A percentile compares a stretch with the other conserved stretches of the same genome.
Conservation (phyloP, 257 asterid species). For the Knoxia roxburghii region DNA sequence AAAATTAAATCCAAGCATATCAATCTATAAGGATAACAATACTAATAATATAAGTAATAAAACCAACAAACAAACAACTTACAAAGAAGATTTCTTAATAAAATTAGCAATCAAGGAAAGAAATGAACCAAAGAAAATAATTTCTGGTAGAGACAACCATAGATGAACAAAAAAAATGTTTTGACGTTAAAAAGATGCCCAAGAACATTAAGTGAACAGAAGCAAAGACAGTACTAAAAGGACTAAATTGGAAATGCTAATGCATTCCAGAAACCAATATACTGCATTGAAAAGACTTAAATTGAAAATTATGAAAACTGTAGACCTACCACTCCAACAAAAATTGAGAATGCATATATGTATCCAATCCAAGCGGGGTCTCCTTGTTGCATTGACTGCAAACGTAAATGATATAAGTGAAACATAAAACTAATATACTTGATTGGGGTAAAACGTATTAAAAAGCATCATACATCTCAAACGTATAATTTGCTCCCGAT, state of each 20-base stretch:
- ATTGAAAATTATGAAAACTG: background rate
- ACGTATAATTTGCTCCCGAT: background rate
- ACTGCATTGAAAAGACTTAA: background rate
- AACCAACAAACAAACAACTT: background rate
- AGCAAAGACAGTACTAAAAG: background rate
- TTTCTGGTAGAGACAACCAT: background rate
- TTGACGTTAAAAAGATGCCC: background rate
- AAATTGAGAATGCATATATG: constrained; percentile 76
- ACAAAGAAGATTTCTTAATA: background rate
- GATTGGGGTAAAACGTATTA: too few relatives aligned
- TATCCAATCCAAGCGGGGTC: constrained; percentile 99
- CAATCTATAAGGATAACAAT: background rate
- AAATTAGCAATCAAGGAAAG: background rate
- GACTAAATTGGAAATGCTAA: background rate
- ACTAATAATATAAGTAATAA: background rate
- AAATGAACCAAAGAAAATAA: background rate
- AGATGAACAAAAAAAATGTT: background rate
- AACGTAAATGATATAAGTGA: constrained; percentile 9
- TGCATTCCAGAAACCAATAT: background rate
- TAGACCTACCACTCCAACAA: constrained; percentile 89
- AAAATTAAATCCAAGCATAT: constrained; percentile 4
- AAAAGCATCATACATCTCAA: background rate
- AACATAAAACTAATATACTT: background rate
- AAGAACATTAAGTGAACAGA: background rate
- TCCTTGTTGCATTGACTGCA: constrained; percentile 94